Percentiles rank a stretch among this genome's conserved stretches.
Conservation (phyloP, 2,329 filamentous ascomycete genomes). For the Cladosporium sp. region DNA sequence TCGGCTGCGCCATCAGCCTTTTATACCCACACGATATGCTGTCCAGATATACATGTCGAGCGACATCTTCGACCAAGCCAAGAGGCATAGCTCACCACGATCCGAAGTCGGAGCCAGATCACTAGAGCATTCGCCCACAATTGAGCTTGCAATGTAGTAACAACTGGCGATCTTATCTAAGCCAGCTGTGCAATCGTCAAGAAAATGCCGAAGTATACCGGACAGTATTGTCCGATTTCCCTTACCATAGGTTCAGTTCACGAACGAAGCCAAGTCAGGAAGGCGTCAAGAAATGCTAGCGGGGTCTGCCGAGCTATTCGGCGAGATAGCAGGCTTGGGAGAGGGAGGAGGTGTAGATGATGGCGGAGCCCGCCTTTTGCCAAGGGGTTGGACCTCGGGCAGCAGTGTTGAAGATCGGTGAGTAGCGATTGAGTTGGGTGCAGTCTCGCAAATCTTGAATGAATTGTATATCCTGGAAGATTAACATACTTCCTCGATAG, state of each 20-base stretch:
- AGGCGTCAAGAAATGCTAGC: conserved; percentile 6
- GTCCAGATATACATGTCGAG: not conserved
- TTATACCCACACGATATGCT: not conserved
- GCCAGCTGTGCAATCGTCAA: not conserved
- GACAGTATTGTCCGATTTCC: not conserved
- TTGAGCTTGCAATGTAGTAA: not conserved
- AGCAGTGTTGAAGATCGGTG: too few species aligned
- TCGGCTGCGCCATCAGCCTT: too few species aligned
- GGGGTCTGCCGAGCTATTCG: not conserved
- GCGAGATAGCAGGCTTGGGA: conserved; percentile 6
- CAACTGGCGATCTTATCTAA: too few species aligned
- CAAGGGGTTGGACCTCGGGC: too few species aligned
- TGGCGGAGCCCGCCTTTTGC: too few species aligned
- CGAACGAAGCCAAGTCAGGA: not conserved
- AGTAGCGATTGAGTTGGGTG: too few species aligned
- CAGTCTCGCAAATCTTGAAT: too few species aligned
- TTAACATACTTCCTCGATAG: too few species aligned
- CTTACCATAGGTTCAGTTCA: not conserved
- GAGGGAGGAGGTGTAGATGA: too few species aligned
- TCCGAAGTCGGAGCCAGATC: not conserved
- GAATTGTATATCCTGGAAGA: too few species aligned
- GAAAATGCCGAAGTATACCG: not conserved
- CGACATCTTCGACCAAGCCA: not conserved
- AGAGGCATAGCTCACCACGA: not conserved
- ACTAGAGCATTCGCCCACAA: not conserved